Percentiles rank a stretch among this genome's conserved stretches.
Evolutionary conservation across 2,329 filamentous ascomycete genomes (phyloP).

Genomic region (Aspergillus hiratsukae): DNA sequence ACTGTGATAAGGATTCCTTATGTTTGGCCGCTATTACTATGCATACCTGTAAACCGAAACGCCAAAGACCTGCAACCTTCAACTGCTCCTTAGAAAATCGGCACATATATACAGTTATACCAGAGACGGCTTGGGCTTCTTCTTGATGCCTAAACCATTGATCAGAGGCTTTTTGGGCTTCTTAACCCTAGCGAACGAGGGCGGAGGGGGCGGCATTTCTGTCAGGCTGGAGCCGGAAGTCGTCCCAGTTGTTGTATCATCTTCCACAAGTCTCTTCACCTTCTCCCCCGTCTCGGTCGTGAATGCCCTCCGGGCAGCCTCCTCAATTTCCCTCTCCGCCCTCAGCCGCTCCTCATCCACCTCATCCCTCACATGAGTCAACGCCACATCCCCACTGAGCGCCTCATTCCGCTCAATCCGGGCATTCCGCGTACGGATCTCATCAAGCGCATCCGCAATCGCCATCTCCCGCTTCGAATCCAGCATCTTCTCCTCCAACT

Average conservation of each 20-base stretch:
- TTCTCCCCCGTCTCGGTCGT: constrained; percentile 55
- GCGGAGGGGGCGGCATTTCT: constrained; percentile 50
- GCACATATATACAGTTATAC: constrained; percentile 14
- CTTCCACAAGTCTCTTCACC: constrained; percentile 51
- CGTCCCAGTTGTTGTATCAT: constrained; percentile 33
- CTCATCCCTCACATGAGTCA: constrained; percentile 54
- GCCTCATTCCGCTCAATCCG: constrained; percentile 72
- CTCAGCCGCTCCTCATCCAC: constrained; percentile 56
- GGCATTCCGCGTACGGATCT: constrained; percentile 89
- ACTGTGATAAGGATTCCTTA: neutral
- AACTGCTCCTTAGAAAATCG: neutral
- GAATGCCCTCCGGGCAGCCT: constrained; percentile 76
- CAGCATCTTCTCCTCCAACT: constrained; percentile 86
- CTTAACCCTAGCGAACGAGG: constrained; percentile 66
- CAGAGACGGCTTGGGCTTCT: constrained; percentile 65
- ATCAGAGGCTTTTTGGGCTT: constrained; percentile 86
- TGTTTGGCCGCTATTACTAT: neutral
- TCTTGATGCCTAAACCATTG: constrained; percentile 78
- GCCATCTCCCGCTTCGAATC: constrained; percentile 96
- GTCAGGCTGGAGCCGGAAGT: constrained; percentile 21
- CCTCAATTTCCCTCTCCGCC: constrained; percentile 76
- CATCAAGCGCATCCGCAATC: constrained; percentile 90
- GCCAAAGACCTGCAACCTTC: neutral
- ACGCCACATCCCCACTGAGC: constrained; percentile 54
- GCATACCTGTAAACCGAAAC: neutral